These are phyloP conservation scores for Gilbertella persicaria DNA, from an alignment of 371 early-diverging fungal species.

Conservation along the genomic window DNA sequence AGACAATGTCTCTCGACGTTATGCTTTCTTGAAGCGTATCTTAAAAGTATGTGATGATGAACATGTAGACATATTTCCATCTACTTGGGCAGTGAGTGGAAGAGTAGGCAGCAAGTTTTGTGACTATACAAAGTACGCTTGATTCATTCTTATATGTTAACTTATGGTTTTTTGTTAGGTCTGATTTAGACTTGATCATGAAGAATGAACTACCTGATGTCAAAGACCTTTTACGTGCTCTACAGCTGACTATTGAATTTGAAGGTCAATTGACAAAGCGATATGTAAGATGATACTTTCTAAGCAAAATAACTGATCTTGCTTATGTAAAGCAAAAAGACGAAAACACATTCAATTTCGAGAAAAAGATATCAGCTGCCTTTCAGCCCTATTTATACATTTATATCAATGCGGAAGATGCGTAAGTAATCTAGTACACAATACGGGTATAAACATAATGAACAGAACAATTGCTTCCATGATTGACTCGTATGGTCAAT, in stretches of 20 bases:
- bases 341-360: conserved; percentile 49
- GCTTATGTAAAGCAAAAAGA: background rate
- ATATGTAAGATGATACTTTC: conserved; percentile 44
- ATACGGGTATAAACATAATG: background rate
- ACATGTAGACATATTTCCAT: conserved; percentile 81
- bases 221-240: conserved; percentile 67
- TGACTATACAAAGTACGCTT: conserved; percentile 69
- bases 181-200: conserved; percentile 56
- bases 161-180: conserved; percentile 22
- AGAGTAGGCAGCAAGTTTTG: conserved; percentile 77
- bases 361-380: conserved; percentile 75
- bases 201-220: conserved; percentile 51
- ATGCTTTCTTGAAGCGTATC: conserved; percentile 89
- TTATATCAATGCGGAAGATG: conserved; percentile 85
- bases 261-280: conserved; percentile 81
- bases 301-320: too few species aligned
- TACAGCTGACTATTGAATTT: conserved; percentile 88
- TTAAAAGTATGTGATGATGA: conserved; percentile 86
- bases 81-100: conserved; percentile 78
- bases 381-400: conserved; percentile 85
- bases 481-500: conserved; percentile 56
- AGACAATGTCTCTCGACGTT: conserved; percentile 86
- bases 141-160: background rate
- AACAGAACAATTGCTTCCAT: conserved; percentile 57
- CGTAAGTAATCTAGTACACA: conserved; percentile 38